Evolutionary conservation across 768 basidiomycete species (phyloP), one percentile per base, ranked within the genome.

Genomic region (Phaeotremella skinneri): DNA sequence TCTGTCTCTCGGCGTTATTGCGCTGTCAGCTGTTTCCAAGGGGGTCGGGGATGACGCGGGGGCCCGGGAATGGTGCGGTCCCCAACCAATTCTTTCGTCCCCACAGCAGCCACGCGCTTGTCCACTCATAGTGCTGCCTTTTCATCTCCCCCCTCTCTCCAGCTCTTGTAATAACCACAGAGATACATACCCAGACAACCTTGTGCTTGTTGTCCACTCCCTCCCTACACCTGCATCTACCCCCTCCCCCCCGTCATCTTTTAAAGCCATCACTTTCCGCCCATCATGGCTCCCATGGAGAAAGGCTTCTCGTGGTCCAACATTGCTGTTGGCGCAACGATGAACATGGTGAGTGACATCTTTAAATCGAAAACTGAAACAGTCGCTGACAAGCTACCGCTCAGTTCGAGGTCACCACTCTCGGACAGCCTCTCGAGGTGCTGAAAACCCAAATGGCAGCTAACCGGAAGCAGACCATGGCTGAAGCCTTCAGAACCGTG

Each of bases 391-490:
- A 7, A 21, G 7, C 43, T 21, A 45, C 43, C 20, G n/a, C 41
- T 6, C n/a, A 31, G 66, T 67, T 72, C 61, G 73, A 97, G 87
- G 96, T 99, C 66, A 97, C 96, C 56, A 97, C 94, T 7, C 84
- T 99, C 29, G 96, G 96, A 34, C 96, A 99, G 81, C 96, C 96
- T 21, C 81, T 99, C 58, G 96, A 99, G 80, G 96, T 98, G 31
- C 79, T 98, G 67, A 99, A 99, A 80, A 99, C 96, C 17, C 96
- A 99, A 76, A 98, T 99, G 96, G 96, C 96, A 58, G 91, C 92
- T 61, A 93, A 94, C 81, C 86, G 96, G 61, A 85, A 83, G 9
- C 92, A 99, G 77, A 82, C 87, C 13, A 96, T 99, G 91, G 67
- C 82, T 60, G 85, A 90, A 74, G 93, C 96, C 17, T 81, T 88